phyloP scores from a whole-genome alignment of 1,284 basidiomycete genomes.

The Naganishia liquefaciens region DNA sequence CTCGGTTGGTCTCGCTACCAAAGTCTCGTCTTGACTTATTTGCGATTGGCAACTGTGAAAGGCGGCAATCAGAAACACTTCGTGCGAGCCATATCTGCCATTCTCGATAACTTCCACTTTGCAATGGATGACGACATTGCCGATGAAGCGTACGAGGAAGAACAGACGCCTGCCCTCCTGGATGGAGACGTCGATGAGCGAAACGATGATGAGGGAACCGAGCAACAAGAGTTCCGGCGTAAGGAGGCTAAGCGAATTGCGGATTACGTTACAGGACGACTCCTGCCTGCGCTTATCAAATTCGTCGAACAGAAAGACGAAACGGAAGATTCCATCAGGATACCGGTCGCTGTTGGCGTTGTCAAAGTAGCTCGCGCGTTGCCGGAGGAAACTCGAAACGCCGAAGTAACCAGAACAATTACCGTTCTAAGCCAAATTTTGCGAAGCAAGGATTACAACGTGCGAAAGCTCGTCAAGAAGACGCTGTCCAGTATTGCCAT shows the following conservation, averaged over 20 bases:
- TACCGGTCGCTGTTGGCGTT: constrained; percentile 86
- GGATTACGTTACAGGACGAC: constrained; percentile 71
- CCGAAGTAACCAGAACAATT: constrained; percentile 76
- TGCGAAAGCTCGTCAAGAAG: constrained; percentile 82
- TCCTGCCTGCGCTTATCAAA: constrained; percentile 73
- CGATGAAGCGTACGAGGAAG: constrained; percentile 40
- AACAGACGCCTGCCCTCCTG: constrained; percentile 39
- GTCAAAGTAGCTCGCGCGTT: constrained; percentile 80
- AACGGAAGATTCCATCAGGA: constrained; percentile 77
- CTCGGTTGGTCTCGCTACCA: constrained; percentile 86
- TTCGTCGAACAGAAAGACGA: constrained; percentile 83
- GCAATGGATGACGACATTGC: constrained; percentile 59
- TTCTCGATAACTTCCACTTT: constrained; percentile 93
- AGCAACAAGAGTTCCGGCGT: constrained; percentile 11
- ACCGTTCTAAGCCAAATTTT: constrained; percentile 84
- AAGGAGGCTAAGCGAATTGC: constrained; percentile 58
- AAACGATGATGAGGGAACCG: constrained; percentile 32
- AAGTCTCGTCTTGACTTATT: constrained; percentile 75
- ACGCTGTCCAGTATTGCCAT: constrained; percentile 80
- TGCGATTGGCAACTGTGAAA: constrained; percentile 71
- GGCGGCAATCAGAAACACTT: constrained; percentile 77
- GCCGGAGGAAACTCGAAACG: constrained; percentile 66
- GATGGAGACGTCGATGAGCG: constrained; percentile 43
- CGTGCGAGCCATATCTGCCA: constrained; percentile 79
- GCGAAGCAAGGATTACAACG: constrained; percentile 90